Evolutionary conservation across 1,284 basidiomycete species (phyloP).

Genomic region (Rhodotorula sp.): DNA sequence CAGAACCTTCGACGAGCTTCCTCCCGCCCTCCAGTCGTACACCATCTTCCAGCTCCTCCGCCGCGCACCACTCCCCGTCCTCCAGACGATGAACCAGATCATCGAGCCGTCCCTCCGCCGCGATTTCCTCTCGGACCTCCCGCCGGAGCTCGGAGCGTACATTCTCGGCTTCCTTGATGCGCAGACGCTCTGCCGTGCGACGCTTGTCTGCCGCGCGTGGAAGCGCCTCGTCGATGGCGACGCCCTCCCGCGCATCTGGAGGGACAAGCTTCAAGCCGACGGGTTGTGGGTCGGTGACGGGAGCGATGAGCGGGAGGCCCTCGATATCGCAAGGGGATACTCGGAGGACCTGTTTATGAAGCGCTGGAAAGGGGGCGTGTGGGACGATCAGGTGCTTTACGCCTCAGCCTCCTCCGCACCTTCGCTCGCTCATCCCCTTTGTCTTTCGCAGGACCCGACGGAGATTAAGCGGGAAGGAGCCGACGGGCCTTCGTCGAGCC

Average conservation of each 20-base stretch:
- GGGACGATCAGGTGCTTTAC: constrained; percentile 35
- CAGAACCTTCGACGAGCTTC: constrained; percentile 69
- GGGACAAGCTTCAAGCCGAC: constrained; percentile 71
- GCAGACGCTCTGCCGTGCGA: constrained; percentile 72
- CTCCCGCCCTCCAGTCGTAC: constrained; percentile 75
- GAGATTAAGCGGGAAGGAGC: background rate
- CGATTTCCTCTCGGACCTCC: constrained; percentile 81
- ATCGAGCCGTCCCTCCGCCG: constrained; percentile 79
- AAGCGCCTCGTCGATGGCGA: constrained; percentile 78
- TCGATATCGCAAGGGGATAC: constrained; percentile 32
- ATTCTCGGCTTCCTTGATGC: constrained; percentile 76
- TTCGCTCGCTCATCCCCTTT: too few relatives aligned
- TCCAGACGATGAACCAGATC: constrained; percentile 77
- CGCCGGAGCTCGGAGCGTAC: constrained; percentile 78
- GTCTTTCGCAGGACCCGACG: background rate
- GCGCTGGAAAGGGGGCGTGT: constrained; percentile 42
- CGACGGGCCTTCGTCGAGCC: background rate
- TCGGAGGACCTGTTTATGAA: constrained; percentile 40
- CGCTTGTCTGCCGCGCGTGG: constrained; percentile 79
- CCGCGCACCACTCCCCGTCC: constrained; percentile 77
- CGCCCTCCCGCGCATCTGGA: constrained; percentile 69
- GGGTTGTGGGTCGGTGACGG: constrained; percentile 81
- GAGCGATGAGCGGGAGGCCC: constrained; percentile 54
- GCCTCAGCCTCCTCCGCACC: background rate
- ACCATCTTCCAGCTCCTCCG: constrained; percentile 78